These are phyloP conservation scores for Boletus rubescentipes DNA, from an alignment of 768 basidiomycete species.

Conservation along the genomic window DNA sequence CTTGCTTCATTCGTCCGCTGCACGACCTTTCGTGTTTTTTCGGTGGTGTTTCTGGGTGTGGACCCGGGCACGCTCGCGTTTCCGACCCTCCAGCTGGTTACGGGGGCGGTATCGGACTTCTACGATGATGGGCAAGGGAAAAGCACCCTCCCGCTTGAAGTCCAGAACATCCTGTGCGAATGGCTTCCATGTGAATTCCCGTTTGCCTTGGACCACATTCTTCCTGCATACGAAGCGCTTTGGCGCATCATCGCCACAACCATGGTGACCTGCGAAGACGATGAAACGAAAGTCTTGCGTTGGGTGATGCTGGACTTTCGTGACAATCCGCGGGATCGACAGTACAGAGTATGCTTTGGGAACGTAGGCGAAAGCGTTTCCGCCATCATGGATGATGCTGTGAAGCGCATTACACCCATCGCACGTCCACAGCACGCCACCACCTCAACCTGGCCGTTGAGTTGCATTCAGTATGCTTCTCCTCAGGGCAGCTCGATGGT, in stretches of 20 bases:
- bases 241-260: conserved; percentile 60
- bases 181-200: conserved; percentile 38
- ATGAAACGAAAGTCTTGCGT: conserved; percentile 16
- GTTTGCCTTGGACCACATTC: conserved; percentile 47
- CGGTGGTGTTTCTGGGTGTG: conserved; percentile 41
- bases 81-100: conserved; percentile 37
- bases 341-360: conserved; percentile 16
- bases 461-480: conserved; percentile 15
- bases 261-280: conserved; percentile 32
- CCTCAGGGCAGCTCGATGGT: background rate
- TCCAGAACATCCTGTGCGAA: conserved; percentile 37
- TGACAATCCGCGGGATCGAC: conserved; percentile 29
- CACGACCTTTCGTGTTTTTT: conserved; percentile 42
- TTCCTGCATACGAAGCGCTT: conserved; percentile 61
- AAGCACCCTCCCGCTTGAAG: conserved; percentile 30
- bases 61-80: conserved; percentile 22
- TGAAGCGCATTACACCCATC: conserved; percentile 18
- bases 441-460: conserved; percentile 8
- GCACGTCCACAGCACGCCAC: conserved; percentile 9
- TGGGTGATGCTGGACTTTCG: conserved; percentile 39
- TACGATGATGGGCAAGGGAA: conserved; percentile 35
- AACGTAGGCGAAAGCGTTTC: conserved; percentile 16
- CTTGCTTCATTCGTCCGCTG: conserved; percentile 45
- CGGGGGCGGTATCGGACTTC: conserved; percentile 42
- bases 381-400: conserved; percentile 19